Percentiles rank a stretch among this genome's conserved stretches.
Evolutionary conservation across 257 asterid species (phyloP).

Genomic region (Plantago major): DNA sequence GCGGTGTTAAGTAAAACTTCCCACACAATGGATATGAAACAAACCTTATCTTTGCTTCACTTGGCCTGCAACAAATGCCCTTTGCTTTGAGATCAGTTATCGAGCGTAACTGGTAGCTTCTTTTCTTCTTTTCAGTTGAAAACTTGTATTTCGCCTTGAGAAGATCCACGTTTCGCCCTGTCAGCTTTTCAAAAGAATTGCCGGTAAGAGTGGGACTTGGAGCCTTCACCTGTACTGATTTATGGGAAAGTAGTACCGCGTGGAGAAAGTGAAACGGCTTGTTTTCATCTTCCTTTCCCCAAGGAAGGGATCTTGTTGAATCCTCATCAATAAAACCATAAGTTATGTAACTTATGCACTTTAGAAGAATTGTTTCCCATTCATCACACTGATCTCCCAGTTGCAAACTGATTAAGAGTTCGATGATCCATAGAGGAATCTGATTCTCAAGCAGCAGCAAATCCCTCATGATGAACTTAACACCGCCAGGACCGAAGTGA

Average conservation of each 20-base stretch:
- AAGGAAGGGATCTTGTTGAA: neutral
- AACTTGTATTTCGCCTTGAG: neutral
- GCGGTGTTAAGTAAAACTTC: slow-evolving; percentile 5
- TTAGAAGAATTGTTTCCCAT: neutral
- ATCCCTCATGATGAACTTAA: slow-evolving; percentile 3
- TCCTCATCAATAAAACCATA: slow-evolving; percentile 1
- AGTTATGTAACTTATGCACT: slow-evolving; percentile 6
- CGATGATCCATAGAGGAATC: slow-evolving; percentile 3
- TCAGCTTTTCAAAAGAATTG: neutral
- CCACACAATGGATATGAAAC: slow-evolving; percentile 6
- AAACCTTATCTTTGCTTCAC: slow-evolving; percentile 7
- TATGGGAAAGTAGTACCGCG: neutral
- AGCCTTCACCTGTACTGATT: slow-evolving; percentile 4
- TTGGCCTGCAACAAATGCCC: slow-evolving; percentile 7
- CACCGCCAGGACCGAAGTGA: slow-evolving; percentile 4
- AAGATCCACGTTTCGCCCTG: neutral
- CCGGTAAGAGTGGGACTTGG: slow-evolving; percentile 2
- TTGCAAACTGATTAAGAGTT: neutral
- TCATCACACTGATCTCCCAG: neutral
- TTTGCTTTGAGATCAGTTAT: slow-evolving; percentile 7
- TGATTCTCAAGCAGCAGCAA: neutral
- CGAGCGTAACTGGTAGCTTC: slow-evolving; percentile 1
- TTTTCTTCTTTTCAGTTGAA: neutral
- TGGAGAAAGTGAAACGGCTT: slow-evolving; percentile 9
- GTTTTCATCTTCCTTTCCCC: neutral